Percentiles rank a stretch among this genome's conserved stretches.
Conservation (phyloP, 2,329 filamentous ascomycete genomes). For the Talaromyces sp. region DNA sequence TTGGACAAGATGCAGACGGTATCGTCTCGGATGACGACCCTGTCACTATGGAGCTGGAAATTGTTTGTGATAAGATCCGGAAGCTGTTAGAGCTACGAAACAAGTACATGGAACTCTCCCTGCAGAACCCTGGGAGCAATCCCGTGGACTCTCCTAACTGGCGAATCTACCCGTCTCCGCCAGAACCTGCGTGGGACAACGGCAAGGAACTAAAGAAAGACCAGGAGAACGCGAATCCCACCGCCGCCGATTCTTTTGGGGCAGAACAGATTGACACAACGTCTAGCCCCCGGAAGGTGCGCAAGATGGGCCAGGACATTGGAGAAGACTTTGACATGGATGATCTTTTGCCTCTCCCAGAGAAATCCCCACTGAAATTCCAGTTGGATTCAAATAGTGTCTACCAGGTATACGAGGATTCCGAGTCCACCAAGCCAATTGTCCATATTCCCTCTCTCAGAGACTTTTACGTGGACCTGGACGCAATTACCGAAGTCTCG, state of each 20-base stretch:
- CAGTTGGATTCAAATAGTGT: conserved; percentile 78
- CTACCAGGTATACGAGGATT: conserved; percentile 82
- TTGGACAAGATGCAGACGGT: conserved; percentile 59
- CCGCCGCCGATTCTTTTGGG: not conserved
- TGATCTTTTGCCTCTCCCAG: conserved; percentile 71
- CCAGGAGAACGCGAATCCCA: not conserved
- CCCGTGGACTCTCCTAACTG: conserved; percentile 79
- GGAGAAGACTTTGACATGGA: conserved; percentile 87
- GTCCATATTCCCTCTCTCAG: conserved; percentile 84
- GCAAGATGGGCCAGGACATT: conserved; percentile 85
- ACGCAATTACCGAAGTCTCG: conserved; percentile 79
- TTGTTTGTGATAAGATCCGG: conserved; percentile 87
- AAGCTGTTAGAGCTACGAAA: conserved; percentile 81
- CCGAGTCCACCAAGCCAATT: conserved; percentile 60
- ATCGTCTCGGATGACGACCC: conserved; percentile 70
- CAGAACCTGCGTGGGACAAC: conserved; percentile 82
- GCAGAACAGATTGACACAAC: conserved; percentile 26
- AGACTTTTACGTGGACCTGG: conserved; percentile 94
- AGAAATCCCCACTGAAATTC: conserved; percentile 66
- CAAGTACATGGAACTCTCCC: conserved; percentile 81
- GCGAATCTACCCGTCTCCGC: conserved; percentile 86
- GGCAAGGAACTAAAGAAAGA: conserved; percentile 19
- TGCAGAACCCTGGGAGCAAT: conserved; percentile 78
- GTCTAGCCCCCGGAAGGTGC: conserved; percentile 53
- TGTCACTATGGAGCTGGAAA: conserved; percentile 75